A percentile compares a stretch with the other conserved stretches of the same genome.
These are phyloP conservation scores for Tylopilus rubrobrunneus DNA, from an alignment of 768 basidiomycete genomes.

Conservation along the genomic window DNA sequence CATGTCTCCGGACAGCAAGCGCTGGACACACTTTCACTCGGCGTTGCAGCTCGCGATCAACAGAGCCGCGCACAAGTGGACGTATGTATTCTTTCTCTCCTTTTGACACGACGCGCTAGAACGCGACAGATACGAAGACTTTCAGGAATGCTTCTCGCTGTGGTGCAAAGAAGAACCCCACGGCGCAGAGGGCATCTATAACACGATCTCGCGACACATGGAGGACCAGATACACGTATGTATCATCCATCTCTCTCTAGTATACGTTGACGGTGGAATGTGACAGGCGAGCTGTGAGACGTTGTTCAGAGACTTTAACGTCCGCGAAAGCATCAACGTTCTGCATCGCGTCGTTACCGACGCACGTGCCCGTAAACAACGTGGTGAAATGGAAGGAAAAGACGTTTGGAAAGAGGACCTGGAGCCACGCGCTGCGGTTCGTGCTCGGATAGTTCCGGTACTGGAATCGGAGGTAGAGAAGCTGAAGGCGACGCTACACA, in stretches of 20 bases:
- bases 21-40: conserved; percentile 49
- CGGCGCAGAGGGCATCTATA: conserved; percentile 55
- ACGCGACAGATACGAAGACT: conserved; percentile 43
- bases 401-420: conserved; percentile 67
- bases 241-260: neutral
- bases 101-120: neutral
- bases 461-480: conserved; percentile 42
- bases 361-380: conserved; percentile 52
- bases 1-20: conserved; percentile 36
- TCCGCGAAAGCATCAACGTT: conserved; percentile 65
- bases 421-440: conserved; percentile 57
- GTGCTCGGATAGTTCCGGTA: conserved; percentile 60
- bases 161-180: conserved; percentile 66
- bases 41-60: conserved; percentile 52
- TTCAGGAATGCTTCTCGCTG: conserved; percentile 60
- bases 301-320: conserved; percentile 63
- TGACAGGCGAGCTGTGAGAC: conserved; percentile 65
- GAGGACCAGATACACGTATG: conserved; percentile 53
- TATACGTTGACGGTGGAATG: neutral
- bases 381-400: conserved; percentile 37
- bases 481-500: conserved; percentile 35
- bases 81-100: conserved; percentile 32
- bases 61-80: conserved; percentile 50
- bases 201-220: conserved; percentile 67
- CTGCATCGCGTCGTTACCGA: conserved; percentile 69